Conservation (phyloP, 2,329 filamentous ascomycete genomes). For the Alternaria conjuncta region DNA sequence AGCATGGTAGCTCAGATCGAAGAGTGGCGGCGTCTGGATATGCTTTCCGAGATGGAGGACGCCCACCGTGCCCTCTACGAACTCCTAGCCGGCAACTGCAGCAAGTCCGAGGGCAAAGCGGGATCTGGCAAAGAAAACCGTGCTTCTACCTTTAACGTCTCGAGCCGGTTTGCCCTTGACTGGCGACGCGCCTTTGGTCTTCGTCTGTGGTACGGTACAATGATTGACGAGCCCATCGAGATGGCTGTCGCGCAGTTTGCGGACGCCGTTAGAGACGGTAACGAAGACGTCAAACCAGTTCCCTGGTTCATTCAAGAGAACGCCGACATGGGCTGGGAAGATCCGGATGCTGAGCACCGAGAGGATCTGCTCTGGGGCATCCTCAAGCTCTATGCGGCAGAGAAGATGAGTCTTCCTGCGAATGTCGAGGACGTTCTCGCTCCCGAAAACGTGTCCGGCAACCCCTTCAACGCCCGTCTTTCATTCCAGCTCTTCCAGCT, state of each 20-base stretch:
- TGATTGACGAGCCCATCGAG: slow-evolving; percentile 71
- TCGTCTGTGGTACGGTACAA: slow-evolving; percentile 85
- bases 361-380: slow-evolving; percentile 89
- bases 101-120: slow-evolving; percentile 78
- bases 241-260: slow-evolving; percentile 76
- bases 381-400: slow-evolving; percentile 77
- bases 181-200: slow-evolving; percentile 95
- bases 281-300: slow-evolving; percentile 72
- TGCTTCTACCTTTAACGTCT: slow-evolving; percentile 79
- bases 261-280: slow-evolving; percentile 72
- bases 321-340: slow-evolving; percentile 65
- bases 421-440: slow-evolving; percentile 73
- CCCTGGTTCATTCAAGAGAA: slow-evolving; percentile 72
- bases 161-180: slow-evolving; percentile 81
- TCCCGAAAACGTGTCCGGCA: slow-evolving; percentile 77
- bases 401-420: slow-evolving; percentile 52
- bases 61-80: slow-evolving; percentile 88
- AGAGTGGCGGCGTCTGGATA: slow-evolving; percentile 82
- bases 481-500: slow-evolving; percentile 82
- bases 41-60: slow-evolving; percentile 86
- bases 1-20: slow-evolving; percentile 82
- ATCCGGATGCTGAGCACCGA: slow-evolving; percentile 63
- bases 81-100: slow-evolving; percentile 85
- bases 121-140: slow-evolving; percentile 78
- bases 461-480: slow-evolving; percentile 75